Evolutionary conservation across 2,329 filamentous ascomycete genomes (phyloP), one percentile per base, ranked within the genome.

Genomic region (Verruconis gallopava): DNA sequence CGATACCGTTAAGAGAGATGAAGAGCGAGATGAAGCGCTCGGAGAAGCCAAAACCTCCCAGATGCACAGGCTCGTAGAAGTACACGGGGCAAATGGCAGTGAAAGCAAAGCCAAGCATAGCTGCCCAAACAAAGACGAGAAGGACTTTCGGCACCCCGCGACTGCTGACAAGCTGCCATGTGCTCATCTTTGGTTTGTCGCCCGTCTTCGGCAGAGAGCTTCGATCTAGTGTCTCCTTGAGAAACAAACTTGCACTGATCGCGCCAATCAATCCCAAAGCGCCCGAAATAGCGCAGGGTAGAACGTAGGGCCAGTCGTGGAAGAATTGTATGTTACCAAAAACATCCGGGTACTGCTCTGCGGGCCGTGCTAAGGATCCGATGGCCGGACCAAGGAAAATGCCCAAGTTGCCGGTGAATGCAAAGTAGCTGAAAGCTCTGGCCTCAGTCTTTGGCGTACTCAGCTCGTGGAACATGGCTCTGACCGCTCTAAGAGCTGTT

Each of bases 391-490:
- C 84, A 2, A 85, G 21, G 44, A 85, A 76, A 35, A 89, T 76
- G 3, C 84, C 84, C 5, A 88, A 17, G 49, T 89, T 89, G 3
- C 76, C 75, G 0, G 72, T 67, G 53, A 89, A 84, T 6, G 81
- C 80, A 54, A 88, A 88, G 66, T 76, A 81, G 52, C 78, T 78
- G 53, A 88, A 91, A 0, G 79, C 76, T 20, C 69, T 64, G 0
- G 83, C 82, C 58, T 88, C 82, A 0, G 78, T 86, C 47, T 72
- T 69, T 4, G 71, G 62, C 0, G 78, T 82, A 56, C 75, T 80
- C 49, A 78, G 75, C 59, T 91, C 84, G 14, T 73, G 72, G 21
- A 89, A 68, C 79, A 89, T 86, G 4, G 82, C 78, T 20, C 84
- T 70, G 43, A 89, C 74, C 4, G 82, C 81, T 41, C 55, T 57